Evolutionary conservation across 2,329 filamentous ascomycete species (phyloP), one percentile per base, ranked within the genome.

Genomic region (Penicillium sp.): DNA sequence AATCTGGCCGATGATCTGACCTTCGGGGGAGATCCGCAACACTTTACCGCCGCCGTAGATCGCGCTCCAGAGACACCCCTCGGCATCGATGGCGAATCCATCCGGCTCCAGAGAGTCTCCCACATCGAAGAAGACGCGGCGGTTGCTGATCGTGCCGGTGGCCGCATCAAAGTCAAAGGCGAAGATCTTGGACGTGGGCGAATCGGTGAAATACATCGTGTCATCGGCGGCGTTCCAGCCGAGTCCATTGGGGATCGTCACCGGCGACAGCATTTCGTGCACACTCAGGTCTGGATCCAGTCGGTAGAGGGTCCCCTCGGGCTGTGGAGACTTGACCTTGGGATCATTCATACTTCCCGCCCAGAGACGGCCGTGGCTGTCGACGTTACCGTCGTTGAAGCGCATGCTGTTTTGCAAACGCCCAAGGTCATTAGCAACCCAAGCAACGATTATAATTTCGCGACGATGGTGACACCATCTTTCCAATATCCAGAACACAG

Each of bases 21-120:
- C 89, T 43, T 78, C 68, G 4, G 83, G 80, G 41, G 79, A 81
- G 61, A 95, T 84, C 65, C 86, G 82, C 55, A 95, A 72, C 25
- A 95, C 87, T 51, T 82, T 80, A 50, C 80, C 75, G 53, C 85
- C 86, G 46, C 89, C 89, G 64, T 88, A 93, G n/a, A 93, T 76
- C 6, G 88, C 87, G 52, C 86, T 84, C 90, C 91, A 96, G 61
- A 95, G 77, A 71, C 86, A 85, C n/a, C 89, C 90, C 46, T 94
- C 82, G 38, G 78, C 79, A 63, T 96, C 90, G 61, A 94, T 80
- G 53, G 85, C 84, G 70, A 91, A 90, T 2, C 90, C 90, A 68
- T 96, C 90, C 1, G 89, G 89, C 53, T 80, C 76, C 5, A 82
- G 80, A 41, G 77, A 67, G 1, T 79, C 79, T 4, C 79, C 76